Base-by-base conservation (phyloP, 2,329 filamentous ascomycete species). In the Aspergillus pseudoviridinutans region DNA sequence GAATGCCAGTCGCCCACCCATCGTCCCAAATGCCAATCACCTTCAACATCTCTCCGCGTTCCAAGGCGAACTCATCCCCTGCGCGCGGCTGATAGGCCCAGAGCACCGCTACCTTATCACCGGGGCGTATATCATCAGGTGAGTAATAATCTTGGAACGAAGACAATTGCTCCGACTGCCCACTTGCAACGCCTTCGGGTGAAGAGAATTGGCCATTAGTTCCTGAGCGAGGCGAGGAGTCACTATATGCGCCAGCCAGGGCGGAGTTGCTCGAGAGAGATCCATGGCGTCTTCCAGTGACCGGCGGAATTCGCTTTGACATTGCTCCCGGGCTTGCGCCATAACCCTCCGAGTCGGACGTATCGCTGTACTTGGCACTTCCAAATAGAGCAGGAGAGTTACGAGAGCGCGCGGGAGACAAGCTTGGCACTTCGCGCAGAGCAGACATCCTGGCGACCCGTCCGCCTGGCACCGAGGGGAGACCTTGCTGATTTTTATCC, bases 101-200 rank as follows among this genome's bases (percentile, higher is more conserved):
- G 14, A 99, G 83, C 2, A 92, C 91, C 14, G 94, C 85, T 46
- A 99, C 93, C 58, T 89, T 88, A 68, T 97, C 92, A 56, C 90
- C 89, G 0, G 93, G 90, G 67, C 93, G 91, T 57, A 99, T 96
- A 67, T 97, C 92, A 67, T 97, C 94, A 66, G 93, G 88, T 2
- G 93, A 97, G 72, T 99, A 99, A 76, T 99, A 99, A 74, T 99
- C 94, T 71, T 96, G 96, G 85, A 99, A 99, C 71, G 92, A 96
- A 3, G 90, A 88, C 54, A 99, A 79, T 73, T 97, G 94, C 75
- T 99, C 94, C 0, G 93, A 97, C 72, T 97, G 92, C 58, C 93
- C 91, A 67, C 92, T 96, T 25, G 87, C 85, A 60, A 93, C 77
- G 27, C 88, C 92, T 67, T 89, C 89, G 0, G 91, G 91, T 3